Evolutionary conservation across 306 rosid species (phyloP).

Genomic region (Carpinus viminea): DNA sequence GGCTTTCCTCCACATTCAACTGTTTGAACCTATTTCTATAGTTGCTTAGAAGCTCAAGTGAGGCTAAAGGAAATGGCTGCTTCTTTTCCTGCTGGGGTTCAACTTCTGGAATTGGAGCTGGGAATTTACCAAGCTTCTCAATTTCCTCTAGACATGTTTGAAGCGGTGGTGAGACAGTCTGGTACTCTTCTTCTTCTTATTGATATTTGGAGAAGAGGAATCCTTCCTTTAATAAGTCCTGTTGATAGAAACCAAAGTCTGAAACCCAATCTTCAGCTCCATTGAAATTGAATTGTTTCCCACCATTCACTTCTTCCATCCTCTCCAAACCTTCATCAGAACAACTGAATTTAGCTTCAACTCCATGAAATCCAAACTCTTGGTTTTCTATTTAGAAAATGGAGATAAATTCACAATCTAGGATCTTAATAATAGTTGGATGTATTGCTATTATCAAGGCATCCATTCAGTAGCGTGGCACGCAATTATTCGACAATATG

Average conservation of each 20-base stretch:
- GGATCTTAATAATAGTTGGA: background rate
- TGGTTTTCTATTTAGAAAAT: constrained; percentile 34
- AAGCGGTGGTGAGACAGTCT: constrained; percentile 38
- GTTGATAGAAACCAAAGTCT: constrained; percentile 24
- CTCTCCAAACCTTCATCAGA: constrained; percentile 28
- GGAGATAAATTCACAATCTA: too few relatives aligned
- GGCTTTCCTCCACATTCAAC: constrained; percentile 14
- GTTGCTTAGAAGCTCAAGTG: constrained; percentile 54
- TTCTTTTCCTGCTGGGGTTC: constrained; percentile 25
- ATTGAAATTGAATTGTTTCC: constrained; percentile 19
- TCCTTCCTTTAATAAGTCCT: constrained; percentile 19
- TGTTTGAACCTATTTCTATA: constrained; percentile 43
- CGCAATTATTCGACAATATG: background rate
- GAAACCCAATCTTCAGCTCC: constrained; percentile 29
- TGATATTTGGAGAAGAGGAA: constrained; percentile 30
- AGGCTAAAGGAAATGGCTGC: constrained; percentile 32
- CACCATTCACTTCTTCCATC: constrained; percentile 16
- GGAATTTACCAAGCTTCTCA: constrained; percentile 22
- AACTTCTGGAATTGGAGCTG: constrained; percentile 20
- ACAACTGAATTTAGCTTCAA: constrained; percentile 36
- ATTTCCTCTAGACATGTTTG: constrained; percentile 27
- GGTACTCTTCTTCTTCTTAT: constrained; percentile 19
- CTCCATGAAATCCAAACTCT: constrained; percentile 21
- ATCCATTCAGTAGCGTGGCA: constrained; percentile 30
- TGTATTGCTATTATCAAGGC: constrained; percentile 35